Base-by-base conservation (phyloP, 345 rosid genomes). In the Murraya koenigii region DNA sequence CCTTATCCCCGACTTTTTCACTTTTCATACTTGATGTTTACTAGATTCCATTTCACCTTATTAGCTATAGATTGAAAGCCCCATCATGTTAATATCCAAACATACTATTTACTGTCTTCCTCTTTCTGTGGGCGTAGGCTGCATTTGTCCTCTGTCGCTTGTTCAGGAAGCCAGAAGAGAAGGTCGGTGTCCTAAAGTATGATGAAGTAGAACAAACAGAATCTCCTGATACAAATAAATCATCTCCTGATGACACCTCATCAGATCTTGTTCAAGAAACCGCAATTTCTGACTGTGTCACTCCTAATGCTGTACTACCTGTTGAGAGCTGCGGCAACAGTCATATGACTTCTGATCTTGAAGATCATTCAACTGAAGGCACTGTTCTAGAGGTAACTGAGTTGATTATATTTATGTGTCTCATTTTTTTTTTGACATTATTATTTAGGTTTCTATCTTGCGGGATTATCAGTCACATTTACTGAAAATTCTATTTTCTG, bases 61-160 rank as follows among this genome's bases (percentile, higher is more conserved):
- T 44, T 44, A 44, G 49, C 15, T 11, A 11, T 44, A 44, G 49
- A 44, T 44, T 44, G 49, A 44, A 44, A 44, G 49, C 49, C 49
- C 49, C 49, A 11, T 44, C 49, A 11, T 1, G 1, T 44, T 4
- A 44, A 44, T 44, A 15, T 44, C 49, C 49, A 44, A 44, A 44
- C 49, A 11, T 44, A 3, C 17, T 44, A 15, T 13, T 44, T 44
- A 11, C 49, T 13, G 49, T 1, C 35, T 63, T 63, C 4, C 14
- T 22, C 33, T 36, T 6, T 59, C 33, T 38, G 26, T 33, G 52
- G 23, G 52, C 19, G 77, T 85, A 95, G 97, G 77, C 62, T 85
- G 85, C 96, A 44, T 95, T 85, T 80, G 97, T 95, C 76, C 93
- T 95, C 59, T 92, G 84, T 84, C 92, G 98, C 47, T 87, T 95